Evolutionary conservation across 2,329 filamentous ascomycete species (phyloP), one percentile per base, ranked within the genome.

Genomic region (Coleophoma eucalyptorum): DNA sequence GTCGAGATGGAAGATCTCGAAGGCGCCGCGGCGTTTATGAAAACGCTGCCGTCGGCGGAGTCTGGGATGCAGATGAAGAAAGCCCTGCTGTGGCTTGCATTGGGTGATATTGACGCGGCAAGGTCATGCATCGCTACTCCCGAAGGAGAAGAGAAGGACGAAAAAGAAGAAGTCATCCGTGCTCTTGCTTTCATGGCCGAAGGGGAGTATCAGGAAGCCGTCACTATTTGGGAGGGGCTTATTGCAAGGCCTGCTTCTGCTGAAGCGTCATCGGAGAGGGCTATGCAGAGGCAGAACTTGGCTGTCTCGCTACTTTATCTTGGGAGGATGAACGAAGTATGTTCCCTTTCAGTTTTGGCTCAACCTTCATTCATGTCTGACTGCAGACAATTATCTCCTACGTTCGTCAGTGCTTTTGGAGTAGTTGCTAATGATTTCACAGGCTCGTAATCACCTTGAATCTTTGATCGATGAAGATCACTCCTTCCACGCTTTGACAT

Each of bases 1-100:
- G 77, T 93, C 5, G 89, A 94, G 67, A 95, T 97, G 84, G 90
- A 90, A 8, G 93, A 99, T 64, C 66, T 95, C 0, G 83, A 88
- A 2, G 90, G 89, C 4, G 94, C 93, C 0, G 83, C 79, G 1
- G 75, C 86, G 31, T 90, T 95, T 61, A 72, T 99, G 2, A 73
- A 75, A 18, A 82, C 76, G 3, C 67, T 96, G 13, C 71, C 53
- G 10, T 19, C 56, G 4, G 31, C 44, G 2, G 26, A 26, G 26
- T 32, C 51, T 4, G 20, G 18, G 12, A 72, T 67, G 58, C 67
- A 68, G 3, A 67, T 76, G 12, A 72, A 79, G 4, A 77, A 75
- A 54, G 80, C 86, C 2, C 73, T 97, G 35, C 70, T 97, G 34
- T 89, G 85, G 76, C 72, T 97, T 41, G 81, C 89, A 40, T 73